These are phyloP conservation scores for Calonectria leucothoes DNA, from an alignment of 2,329 filamentous ascomycete species.

Conservation along the genomic window DNA sequence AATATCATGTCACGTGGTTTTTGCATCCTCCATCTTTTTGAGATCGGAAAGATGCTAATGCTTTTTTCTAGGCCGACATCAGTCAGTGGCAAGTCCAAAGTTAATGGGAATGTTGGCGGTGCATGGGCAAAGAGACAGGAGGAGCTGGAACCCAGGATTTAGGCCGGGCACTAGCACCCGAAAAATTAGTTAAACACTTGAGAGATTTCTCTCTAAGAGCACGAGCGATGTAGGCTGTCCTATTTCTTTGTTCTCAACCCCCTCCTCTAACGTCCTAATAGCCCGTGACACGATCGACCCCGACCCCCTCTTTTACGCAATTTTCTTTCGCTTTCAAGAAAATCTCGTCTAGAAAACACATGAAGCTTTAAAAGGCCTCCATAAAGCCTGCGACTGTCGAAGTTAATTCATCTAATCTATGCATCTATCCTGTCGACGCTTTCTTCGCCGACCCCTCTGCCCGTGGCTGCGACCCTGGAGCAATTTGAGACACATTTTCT, in stretches of 20 bases:
- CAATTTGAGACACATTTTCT: not conserved
- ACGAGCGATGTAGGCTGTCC: not conserved
- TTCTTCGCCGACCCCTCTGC: not conserved
- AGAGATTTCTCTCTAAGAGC: not conserved
- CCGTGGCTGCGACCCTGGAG: not conserved
- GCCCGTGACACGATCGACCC: not conserved
- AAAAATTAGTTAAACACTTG: not conserved
- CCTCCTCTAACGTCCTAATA: not conserved
- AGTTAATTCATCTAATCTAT: not conserved
- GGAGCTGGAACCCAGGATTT: not conserved
- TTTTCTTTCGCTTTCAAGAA: not conserved
- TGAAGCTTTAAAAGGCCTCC: not conserved
- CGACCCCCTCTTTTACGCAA: not conserved
- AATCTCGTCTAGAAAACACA: not conserved
- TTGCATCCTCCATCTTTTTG: no score
- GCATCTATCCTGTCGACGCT: not conserved
- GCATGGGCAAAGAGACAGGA: not conserved
- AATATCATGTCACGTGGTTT: no score
- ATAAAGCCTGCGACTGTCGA: not conserved
- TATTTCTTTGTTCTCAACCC: not conserved
- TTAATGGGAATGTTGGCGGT: not conserved
- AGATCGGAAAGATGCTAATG: not conserved
- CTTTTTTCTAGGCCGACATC: not conserved
- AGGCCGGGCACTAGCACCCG: not conserved
- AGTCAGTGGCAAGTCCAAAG: not conserved